Conservation (phyloP, 805 yeast species). For the Isabelozyma gotoi region DNA sequence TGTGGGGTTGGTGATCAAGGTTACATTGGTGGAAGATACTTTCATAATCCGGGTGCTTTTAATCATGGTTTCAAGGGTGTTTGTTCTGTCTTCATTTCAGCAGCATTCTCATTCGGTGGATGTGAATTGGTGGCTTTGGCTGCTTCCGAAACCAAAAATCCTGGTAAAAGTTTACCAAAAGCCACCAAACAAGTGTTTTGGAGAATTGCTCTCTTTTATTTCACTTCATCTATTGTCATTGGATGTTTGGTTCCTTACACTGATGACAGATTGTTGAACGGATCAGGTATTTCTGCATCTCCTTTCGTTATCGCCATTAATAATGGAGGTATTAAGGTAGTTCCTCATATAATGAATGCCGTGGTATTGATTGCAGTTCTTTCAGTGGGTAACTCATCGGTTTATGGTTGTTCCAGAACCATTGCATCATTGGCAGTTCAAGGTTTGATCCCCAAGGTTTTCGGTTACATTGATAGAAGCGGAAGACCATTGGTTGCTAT, state of each 20-base stretch:
- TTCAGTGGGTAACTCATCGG: conserved; percentile 76
- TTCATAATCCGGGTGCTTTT: conserved; percentile 34
- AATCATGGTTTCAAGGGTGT: conserved; percentile 40
- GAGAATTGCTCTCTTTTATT: conserved; percentile 42
- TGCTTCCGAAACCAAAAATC: conserved; percentile 39
- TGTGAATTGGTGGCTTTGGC: conserved; percentile 39
- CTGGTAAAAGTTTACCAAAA: conserved; percentile 37
- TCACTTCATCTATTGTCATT: conserved; percentile 29
- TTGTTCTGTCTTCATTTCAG: conserved; percentile 37
- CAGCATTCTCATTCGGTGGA: conserved; percentile 37
- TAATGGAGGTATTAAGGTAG: conserved; percentile 58
- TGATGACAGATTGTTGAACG: conserved; percentile 47
- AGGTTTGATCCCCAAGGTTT: conserved; percentile 60
- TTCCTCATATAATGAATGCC: conserved; percentile 73
- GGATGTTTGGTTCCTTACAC: conserved; percentile 51
- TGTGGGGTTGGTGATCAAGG: conserved; percentile 41
- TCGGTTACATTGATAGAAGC: conserved; percentile 38
- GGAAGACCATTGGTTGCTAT: conserved; percentile 45
- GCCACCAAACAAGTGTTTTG: conserved; percentile 46
- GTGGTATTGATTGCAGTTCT: conserved; percentile 71
- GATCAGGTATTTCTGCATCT: conserved; percentile 60
- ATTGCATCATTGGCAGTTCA: conserved; percentile 67
- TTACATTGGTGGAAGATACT: conserved; percentile 32
- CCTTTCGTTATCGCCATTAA: conserved; percentile 75
- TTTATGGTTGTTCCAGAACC: conserved; percentile 72